phyloP scores from a whole-genome alignment of 176 grass and related monocot species.

The Paspalum vaginatum region DNA sequence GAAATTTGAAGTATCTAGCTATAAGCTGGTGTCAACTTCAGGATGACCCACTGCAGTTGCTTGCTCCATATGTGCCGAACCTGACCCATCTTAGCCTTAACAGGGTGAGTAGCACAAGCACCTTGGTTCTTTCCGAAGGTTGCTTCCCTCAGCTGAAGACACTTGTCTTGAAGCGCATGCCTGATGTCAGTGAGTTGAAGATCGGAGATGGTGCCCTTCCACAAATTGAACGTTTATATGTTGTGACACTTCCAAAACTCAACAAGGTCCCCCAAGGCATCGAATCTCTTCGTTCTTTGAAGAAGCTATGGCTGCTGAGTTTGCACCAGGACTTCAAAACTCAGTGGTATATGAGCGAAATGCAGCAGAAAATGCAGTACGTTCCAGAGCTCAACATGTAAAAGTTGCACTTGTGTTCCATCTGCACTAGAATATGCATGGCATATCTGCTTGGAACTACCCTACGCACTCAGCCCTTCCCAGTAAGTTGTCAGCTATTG shows the following conservation, averaged over 20 bases:
- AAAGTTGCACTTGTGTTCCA: background rate
- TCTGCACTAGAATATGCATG: background rate
- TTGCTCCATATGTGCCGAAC: background rate
- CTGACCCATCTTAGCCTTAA: constrained; percentile 32
- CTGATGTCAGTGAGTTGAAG: background rate
- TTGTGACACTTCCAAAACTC: background rate
- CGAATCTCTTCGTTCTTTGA: background rate
- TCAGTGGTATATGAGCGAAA: background rate
- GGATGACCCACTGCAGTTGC: background rate
- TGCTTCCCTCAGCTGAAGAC: background rate
- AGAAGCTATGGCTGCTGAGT: background rate
- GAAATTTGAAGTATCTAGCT: constrained; percentile 18
- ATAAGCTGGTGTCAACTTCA: constrained; percentile 12
- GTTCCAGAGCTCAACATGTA: background rate
- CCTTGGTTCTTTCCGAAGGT: background rate
- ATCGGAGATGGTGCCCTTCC: background rate
- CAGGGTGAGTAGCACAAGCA: background rate
- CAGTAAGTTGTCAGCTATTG: background rate
- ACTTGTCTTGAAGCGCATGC: background rate
- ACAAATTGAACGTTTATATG: constrained; percentile 15
- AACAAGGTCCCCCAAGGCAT: constrained; percentile 2
- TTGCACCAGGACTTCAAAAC: constrained; percentile 4
- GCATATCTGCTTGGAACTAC: too few species aligned
- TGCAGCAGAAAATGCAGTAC: constrained; percentile 5
- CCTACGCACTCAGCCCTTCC: background rate